These are phyloP conservation scores for Niveomyces coronatus DNA, from an alignment of 2,329 filamentous ascomycete species.

Conservation along the genomic window DNA sequence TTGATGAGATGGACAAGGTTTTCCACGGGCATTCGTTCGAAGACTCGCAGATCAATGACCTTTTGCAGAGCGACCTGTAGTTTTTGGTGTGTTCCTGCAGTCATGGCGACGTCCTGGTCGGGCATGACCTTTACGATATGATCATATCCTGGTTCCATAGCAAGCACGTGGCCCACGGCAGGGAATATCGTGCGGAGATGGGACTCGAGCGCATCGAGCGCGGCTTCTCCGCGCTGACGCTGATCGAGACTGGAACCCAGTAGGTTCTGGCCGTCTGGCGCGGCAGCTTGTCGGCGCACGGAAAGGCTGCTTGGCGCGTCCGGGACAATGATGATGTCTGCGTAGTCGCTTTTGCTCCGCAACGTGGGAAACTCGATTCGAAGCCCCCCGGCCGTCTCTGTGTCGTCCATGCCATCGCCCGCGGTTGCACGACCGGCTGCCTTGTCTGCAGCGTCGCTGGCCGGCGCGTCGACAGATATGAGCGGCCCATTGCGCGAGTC, in stretches of 20 bases:
- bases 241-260: constrained; percentile 62
- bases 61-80: constrained; percentile 66
- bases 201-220: constrained; percentile 58
- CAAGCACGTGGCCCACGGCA: constrained; percentile 59
- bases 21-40: constrained; percentile 63
- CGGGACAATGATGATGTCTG: constrained; percentile 34
- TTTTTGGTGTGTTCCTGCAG: constrained; percentile 54
- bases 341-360: constrained; percentile 34
- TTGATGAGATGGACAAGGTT: constrained; percentile 65
- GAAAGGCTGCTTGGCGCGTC: constrained; percentile 40
- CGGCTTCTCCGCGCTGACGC: constrained; percentile 67
- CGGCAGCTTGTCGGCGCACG: constrained; percentile 42
- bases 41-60: constrained; percentile 57
- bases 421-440: not conserved
- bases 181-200: constrained; percentile 65
- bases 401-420: not conserved
- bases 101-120: constrained; percentile 57
- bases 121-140: constrained; percentile 43
- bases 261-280: constrained; percentile 43
- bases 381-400: constrained; percentile 20
- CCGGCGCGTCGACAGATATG: too few species aligned
- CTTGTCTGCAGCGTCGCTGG: too few species aligned
- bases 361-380: constrained; percentile 34
- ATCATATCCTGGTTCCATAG: constrained; percentile 43
- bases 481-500: too few species aligned